Evolutionary conservation across 441 rosid species (phyloP), one percentile per base, ranked within the genome.

Genomic region (Gossypium schwendimanii): DNA sequence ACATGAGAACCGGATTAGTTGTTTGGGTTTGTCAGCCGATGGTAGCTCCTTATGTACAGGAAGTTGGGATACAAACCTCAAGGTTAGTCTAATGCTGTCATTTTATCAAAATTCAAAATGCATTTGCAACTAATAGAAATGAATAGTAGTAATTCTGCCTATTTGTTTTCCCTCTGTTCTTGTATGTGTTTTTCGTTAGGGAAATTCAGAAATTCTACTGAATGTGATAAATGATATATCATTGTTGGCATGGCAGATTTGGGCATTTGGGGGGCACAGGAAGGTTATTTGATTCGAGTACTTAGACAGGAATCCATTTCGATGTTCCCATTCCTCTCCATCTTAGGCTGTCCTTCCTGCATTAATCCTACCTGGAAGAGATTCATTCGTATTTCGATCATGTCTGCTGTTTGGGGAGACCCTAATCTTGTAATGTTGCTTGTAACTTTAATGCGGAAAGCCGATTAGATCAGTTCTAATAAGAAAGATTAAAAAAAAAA

Each of bases 31-130:
- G 87, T 91, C 97, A 50, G 86, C 96, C 70, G 98, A 96, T 81
- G 99, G 98, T 81, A 96, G 99, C 83, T 98, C 98, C 79, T 80
- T 96, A 76, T 93, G 99, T 85, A 91, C 97, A 79, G 99, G 99
- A 86, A 93, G 98, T 83, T 96, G 78, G 82, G 98, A 96, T 82
- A 87, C 97, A 86, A 93, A 90, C 79, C 88, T 91, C 58, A 93
- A 96, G 97, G 98, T 91, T 60, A 81, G 88, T 76, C 67, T 64
- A 39, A 61, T 64, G 45, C 67, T 71, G 57, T 47, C 52, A 3
- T 58, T 53, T 62, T 57, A 26, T 69, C 36, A 28, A 28, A 54
- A 50, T 68, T 69, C 36, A 23, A 28, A 54, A 50, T 68, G 60
- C 24, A 68, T 68, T 68, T 68, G 47, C 61, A 52, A 52, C 47